Evolutionary conservation across 345 rosid genomes (phyloP), one percentile per base, ranked within the genome.

Genomic region (Clausena lansium): DNA sequence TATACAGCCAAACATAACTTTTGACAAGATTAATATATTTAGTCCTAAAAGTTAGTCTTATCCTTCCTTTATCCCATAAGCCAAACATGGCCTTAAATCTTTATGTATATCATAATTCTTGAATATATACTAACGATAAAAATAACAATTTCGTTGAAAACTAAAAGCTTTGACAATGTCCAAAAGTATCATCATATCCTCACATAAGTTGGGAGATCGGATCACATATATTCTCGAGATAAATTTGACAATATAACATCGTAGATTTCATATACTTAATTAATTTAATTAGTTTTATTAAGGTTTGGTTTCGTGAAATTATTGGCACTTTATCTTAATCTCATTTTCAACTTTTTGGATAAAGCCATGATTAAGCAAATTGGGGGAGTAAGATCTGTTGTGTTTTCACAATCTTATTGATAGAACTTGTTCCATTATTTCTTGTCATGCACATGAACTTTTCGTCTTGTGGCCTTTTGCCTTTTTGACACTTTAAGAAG

Each of bases 171-270:
- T 70, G 74, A 70, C 60, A 70, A 50, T 47, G 60, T 27, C 74
- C 74, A 28, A 30, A 50, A 70, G 22, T 24, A 68, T 13, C 32
- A 19, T 19, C 35, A 30, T 28, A 33, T 35, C 14, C 52, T 11
- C 74, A 17, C 58, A 45, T 67, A 47, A 47, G 33, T 47, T 69
- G 36, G 73, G 73, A 69, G 74, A 70, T 70, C 74, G 19, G 45
- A 68, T 45, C 50, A 45, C n/a, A n/a, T n/a, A n/a, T 45, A 13
- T 45, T 68, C 71, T 14, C 27, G 17, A 67, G 55, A 39, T 36
- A 24, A 32, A 39, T 67, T 67, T 35, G 55, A 67, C 20, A 41
- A 67, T 64, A 64, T 64, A 45, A 13, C 50, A 45, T 45, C 17
- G 50, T 45, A 5, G 50, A 45, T 45, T 45, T 45, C 50, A 0